These are phyloP conservation scores for Coemansia sp. DNA, from an alignment of 192 early-diverging fungal genomes.

Conservation along the genomic window DNA sequence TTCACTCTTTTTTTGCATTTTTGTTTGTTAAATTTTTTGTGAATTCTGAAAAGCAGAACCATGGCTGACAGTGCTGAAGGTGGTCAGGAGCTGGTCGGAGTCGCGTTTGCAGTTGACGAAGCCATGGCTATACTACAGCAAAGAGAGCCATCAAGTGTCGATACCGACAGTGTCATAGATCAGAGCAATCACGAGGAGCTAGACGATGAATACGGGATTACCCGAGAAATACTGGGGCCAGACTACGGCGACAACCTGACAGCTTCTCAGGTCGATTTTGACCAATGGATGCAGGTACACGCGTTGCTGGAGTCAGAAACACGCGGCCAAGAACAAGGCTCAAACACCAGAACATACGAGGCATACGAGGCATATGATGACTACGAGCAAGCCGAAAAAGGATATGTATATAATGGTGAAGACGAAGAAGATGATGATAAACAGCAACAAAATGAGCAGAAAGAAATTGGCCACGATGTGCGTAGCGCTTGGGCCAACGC, in stretches of 20 bases:
- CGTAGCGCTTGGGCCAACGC: neutral
- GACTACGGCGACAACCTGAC: conserved; percentile 17
- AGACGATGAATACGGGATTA: conserved; percentile 19
- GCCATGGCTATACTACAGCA: conserved; percentile 16
- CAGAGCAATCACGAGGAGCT: neutral
- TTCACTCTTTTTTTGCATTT: neutral
- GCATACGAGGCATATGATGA: conserved; percentile 1
- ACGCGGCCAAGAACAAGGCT: neutral
- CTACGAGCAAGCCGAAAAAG: neutral
- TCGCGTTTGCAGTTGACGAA: conserved; percentile 10
- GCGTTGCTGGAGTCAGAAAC: conserved; percentile 16
- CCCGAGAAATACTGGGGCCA: conserved; percentile 26
- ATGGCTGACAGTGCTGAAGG: neutral
- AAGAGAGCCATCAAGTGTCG: neutral
- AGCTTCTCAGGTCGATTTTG: conserved; percentile 28
- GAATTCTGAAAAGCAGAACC: neutral
- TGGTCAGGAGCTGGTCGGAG: neutral
- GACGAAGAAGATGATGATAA: conserved; percentile 3
- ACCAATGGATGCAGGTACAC: conserved; percentile 40
- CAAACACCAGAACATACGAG: too few relatives aligned
- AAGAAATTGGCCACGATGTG: too few relatives aligned
- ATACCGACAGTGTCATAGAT: neutral
- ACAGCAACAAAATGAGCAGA: neutral
- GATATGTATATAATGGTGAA: neutral
- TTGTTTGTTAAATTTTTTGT: neutral